Conservation (phyloP, 2,329 filamentous ascomycete species). For the Calonectria crousiana region DNA sequence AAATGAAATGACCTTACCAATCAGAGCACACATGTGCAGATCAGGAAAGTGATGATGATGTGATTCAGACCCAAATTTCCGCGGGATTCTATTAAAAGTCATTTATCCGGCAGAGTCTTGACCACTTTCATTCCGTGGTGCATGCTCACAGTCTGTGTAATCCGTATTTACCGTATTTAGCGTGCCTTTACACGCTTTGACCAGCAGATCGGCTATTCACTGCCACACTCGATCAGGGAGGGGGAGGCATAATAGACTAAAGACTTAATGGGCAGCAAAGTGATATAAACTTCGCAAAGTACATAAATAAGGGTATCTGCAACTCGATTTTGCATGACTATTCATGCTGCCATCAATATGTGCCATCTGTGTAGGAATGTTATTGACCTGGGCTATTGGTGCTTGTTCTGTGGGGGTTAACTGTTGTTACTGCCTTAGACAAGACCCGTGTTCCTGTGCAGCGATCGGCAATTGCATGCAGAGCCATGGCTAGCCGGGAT, state of each 20-base stretch:
- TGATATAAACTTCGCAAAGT: not conserved
- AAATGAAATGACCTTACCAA: not conserved
- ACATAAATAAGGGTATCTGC: not conserved
- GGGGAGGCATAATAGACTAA: not conserved
- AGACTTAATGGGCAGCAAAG: not conserved
- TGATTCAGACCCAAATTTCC: not conserved
- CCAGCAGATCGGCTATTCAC: not conserved
- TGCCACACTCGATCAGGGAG: not conserved
- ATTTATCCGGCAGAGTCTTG: not conserved
- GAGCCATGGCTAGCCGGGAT: not conserved
- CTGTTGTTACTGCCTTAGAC: not conserved
- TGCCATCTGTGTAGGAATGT: not conserved
- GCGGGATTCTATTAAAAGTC: not conserved
- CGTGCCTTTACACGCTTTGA: not conserved
- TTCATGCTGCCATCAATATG: not conserved
- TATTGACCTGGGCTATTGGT: not conserved
- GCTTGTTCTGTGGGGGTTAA: not conserved
- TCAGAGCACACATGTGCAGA: not conserved
- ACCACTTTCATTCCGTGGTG: not conserved
- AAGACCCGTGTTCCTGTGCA: not conserved
- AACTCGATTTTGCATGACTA: not conserved
- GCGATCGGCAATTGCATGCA: not conserved
- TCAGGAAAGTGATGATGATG: not conserved
- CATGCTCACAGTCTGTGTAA: not conserved
- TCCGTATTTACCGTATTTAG: too few species aligned